Percentiles rank a stretch among this genome's conserved stretches.
Conservation (phyloP, 192 early-diverging fungal species). For the Entomortierella chlamydospora region DNA sequence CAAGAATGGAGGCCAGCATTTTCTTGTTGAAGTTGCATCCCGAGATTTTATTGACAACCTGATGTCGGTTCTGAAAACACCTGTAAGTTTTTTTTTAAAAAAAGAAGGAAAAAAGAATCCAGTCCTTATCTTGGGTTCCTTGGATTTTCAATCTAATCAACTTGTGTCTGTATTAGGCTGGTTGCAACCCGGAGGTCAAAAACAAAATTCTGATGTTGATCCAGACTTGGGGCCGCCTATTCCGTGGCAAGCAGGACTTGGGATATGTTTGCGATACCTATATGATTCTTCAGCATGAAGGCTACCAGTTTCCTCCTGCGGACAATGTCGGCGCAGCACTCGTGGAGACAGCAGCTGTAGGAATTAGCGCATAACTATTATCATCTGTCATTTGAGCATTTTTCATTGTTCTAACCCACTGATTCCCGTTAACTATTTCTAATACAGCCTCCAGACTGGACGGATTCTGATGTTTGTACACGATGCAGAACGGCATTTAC, state of each 20-base stretch:
- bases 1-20: constrained; percentile 92
- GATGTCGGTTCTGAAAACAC: constrained; percentile 66
- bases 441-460: constrained; percentile 93
- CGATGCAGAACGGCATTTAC: constrained; percentile 95
- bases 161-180: constrained; percentile 43
- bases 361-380: background rate
- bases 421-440: background rate
- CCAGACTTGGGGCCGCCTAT: constrained; percentile 91
- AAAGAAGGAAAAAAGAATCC: too few relatives aligned
- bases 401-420: background rate
- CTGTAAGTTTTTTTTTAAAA: constrained; percentile 56
- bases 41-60: constrained; percentile 93
- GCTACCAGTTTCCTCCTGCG: constrained; percentile 79
- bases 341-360: constrained; percentile 89
- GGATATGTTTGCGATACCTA: constrained; percentile 85
- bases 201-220: constrained; percentile 79
- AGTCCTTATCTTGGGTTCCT: too few relatives aligned
- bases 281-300: constrained; percentile 82
- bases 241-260: constrained; percentile 82
- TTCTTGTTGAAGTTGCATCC: constrained; percentile 87
- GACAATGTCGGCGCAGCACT: constrained; percentile 73
- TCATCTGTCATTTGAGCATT: background rate
- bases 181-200: constrained; percentile 80
- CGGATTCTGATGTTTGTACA: constrained; percentile 93
- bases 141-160: background rate